Base-by-base conservation (phyloP, 2,329 filamentous ascomycete genomes). In the Colletotrichum musae region DNA sequence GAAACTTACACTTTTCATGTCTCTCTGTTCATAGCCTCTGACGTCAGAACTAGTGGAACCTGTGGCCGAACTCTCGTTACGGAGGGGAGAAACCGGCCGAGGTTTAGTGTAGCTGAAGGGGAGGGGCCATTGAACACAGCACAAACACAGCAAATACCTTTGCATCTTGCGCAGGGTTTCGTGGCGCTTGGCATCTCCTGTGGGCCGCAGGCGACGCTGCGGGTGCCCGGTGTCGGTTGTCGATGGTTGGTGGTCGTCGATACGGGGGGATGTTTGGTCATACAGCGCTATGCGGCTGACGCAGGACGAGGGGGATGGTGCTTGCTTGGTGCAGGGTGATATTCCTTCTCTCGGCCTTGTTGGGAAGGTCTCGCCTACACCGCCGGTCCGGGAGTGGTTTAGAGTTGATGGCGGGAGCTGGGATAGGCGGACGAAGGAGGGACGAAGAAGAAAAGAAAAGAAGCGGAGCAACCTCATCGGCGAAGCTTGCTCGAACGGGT, bases 1-100 rank as follows among this genome's bases (percentile, higher is more conserved):
- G 21, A 61, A 59, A 59, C 74, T 64, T 45, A 75, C 74, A 75
- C 69, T 74, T 74, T 48, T 74, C 72, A 50, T 75, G 74, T 58
- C 73, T 73, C 56, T 74, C 74, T 75, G 32, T 21, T 39, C 24
- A 51, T 12, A 53, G 21, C 59, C 45, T 21, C 56, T 63, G 61
- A 58, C 62, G 65, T 67, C 45, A 56, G 26, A 58, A 58, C 36
- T 13, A 52, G 24, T 32, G 47, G 51, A 24, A 39, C 10, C 6
- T 57, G 15, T 41, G 18, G 6, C 28, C 28, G 6, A 32, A 6
- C 28, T 32, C 28, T 10, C 6, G 28, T 32, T 9, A 7, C 28
- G 28, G 28, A 2, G 28, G 28, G 10, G 21, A 32, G 6, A 52
- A 36, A 59, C 12, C 10, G 45, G 45, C 41, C 41, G 16, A 13